Percentiles rank a stretch among this genome's conserved stretches.
Evolutionary conservation across 208 protist genomes (phyloP).

Genomic region (Crithidia bombi): DNA sequence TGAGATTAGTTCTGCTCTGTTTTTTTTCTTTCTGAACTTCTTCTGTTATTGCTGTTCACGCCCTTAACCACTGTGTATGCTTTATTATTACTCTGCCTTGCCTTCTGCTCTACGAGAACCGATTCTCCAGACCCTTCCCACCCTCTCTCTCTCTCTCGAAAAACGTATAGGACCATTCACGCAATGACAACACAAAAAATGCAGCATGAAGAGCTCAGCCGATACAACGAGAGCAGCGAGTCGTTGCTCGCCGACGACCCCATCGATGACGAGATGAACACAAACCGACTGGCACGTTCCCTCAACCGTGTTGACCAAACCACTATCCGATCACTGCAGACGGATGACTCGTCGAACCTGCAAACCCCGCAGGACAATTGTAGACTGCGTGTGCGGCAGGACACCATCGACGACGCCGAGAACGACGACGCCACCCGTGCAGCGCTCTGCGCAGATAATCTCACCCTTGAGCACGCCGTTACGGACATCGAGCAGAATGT

Average conservation of each 20-base stretch:
- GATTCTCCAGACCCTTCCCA: too few relatives aligned
- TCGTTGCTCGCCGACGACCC: neutral
- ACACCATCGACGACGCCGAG: slow-evolving; percentile 3
- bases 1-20: too few relatives aligned
- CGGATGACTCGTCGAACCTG: neutral
- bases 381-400: slow-evolving; percentile 8
- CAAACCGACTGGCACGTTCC: too few relatives aligned
- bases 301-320: too few relatives aligned
- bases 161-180: neutral
- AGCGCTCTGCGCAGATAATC: neutral
- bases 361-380: neutral
- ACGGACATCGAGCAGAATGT: neutral
- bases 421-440: neutral
- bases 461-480: neutral
- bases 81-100: too few relatives aligned
- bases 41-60: too few relatives aligned
- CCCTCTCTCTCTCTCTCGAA: neutral
- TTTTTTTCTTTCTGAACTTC: too few relatives aligned
- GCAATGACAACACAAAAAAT: slow-evolving; percentile 1
- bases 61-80: too few relatives aligned
- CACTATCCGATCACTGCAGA: slow-evolving; percentile 3
- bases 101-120: too few relatives aligned
- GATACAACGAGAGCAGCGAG: neutral
- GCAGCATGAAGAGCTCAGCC: neutral
- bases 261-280: neutral